Conservation (phyloP, 2,329 filamentous ascomycete genomes). For the Tolypocladium endophyticum region DNA sequence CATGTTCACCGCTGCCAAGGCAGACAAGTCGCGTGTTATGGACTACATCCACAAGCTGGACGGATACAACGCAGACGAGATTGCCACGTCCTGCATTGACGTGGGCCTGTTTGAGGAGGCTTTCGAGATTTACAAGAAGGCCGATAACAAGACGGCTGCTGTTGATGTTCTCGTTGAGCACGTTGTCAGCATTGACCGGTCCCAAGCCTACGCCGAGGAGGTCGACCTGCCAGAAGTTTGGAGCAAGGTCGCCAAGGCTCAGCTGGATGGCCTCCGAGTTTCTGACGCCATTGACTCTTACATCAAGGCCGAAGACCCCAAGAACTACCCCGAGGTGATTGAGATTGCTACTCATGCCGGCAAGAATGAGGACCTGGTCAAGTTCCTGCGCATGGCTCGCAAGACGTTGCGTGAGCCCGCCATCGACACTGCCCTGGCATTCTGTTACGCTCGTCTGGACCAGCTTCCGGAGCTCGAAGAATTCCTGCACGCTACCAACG, state of each 20-base stretch:
- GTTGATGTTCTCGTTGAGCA: constrained; percentile 91
- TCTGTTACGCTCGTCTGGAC: constrained; percentile 85
- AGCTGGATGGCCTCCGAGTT: constrained; percentile 89
- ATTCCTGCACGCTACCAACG: constrained; percentile 86
- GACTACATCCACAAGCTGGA: constrained; percentile 91
- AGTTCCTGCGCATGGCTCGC: constrained; percentile 91
- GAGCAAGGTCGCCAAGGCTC: constrained; percentile 97
- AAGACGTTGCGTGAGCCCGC: constrained; percentile 91
- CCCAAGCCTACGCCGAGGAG: constrained; percentile 89
- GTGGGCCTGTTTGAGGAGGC: constrained; percentile 94
- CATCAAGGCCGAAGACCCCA: constrained; percentile 86
- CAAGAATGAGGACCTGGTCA: constrained; percentile 96
- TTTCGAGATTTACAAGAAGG: constrained; percentile 98
- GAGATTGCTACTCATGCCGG: constrained; percentile 90
- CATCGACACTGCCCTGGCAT: constrained; percentile 88
- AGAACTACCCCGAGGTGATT: constrained; percentile 92
- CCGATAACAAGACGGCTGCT: constrained; percentile 75
- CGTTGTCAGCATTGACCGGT: constrained; percentile 94
- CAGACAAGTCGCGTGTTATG: constrained; percentile 89
- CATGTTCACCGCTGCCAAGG: constrained; percentile 92
- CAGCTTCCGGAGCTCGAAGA: constrained; percentile 91
- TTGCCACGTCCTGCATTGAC: constrained; percentile 85
- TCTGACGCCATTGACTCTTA: constrained; percentile 93
- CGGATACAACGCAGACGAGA: constrained; percentile 84
- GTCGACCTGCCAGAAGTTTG: constrained; percentile 92